Percentiles rank a stretch among this genome's conserved stretches.
phyloP scores from a whole-genome alignment of 257 asterid genomes.

The Primulina huaijiensis region DNA sequence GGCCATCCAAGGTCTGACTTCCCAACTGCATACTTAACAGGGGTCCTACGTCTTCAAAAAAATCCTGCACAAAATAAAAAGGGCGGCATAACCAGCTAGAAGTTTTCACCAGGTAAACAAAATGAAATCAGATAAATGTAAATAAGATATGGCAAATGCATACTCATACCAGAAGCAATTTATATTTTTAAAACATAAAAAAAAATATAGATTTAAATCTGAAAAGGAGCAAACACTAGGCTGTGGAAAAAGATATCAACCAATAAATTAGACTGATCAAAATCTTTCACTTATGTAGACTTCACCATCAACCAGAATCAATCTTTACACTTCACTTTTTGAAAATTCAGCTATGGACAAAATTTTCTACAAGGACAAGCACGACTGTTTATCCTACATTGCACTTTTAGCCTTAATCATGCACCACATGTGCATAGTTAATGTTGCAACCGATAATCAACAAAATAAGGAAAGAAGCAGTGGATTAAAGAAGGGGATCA shows the following conservation, averaged over 20 bases:
- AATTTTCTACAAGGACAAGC: too few species aligned
- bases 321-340: too few species aligned
- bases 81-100: constrained; percentile 19
- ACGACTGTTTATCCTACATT: too few species aligned
- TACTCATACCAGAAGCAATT: constrained; percentile 3
- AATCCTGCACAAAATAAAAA: constrained; percentile 58
- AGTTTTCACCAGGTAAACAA: constrained; percentile 7
- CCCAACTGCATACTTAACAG: constrained; percentile 92
- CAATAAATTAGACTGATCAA: constrained; percentile 5
- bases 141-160: constrained; percentile 7
- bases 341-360: too few species aligned
- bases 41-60: constrained; percentile 96
- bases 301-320: constrained; percentile 7
- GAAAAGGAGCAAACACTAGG: constrained; percentile 8
- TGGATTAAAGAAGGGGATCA: too few species aligned
- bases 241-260: constrained; percentile 3
- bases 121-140: background rate
- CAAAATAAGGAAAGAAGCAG: too few species aligned
- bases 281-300: too few species aligned
- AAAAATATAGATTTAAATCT: constrained; percentile 1
- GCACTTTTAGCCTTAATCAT: too few species aligned
- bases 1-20: constrained; percentile 83
- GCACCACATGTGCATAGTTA: too few species aligned
- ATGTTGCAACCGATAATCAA: too few species aligned
- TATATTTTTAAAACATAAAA: constrained; percentile 5